Base-by-base conservation (phyloP, 441 rosid species). In the Biscutella laevigata region DNA sequence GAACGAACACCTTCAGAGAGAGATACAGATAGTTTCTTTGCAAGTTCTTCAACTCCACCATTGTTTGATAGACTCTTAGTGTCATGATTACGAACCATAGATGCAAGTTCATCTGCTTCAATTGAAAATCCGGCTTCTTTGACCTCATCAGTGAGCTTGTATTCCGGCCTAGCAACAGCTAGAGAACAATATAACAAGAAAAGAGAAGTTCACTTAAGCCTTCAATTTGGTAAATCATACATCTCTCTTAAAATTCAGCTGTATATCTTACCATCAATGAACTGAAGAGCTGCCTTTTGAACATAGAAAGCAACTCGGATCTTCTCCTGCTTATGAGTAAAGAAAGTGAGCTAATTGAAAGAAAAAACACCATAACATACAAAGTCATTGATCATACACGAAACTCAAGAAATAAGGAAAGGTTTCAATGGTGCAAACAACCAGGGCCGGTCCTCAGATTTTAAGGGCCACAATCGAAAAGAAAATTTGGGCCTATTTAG, bases 241-340 rank as follows among this genome's bases (percentile, higher is more conserved):
- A 20, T 30, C 30, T 20, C 15, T 41, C 39, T 9, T 20, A 34
- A 4, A 62, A 45, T 21, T 51, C 32, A 64, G 58, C 22, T 40
- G 46, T 24, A 57, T 36, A 57, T 19, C 71, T 66, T 83, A 88
- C 96, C 96, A 57, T 77, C 86, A 68, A 83, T 71, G 66, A 85
- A 88, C 27, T 81, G 86, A 56, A 79, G 62, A 60, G 96, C 96
- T 19, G 96, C 96, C 70, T 80, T 85, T 62, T 78, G 82, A 49
- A 85, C 95, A 66, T 70, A 78, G 61, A 83, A 77, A 37, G 89
- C 95, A 42, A 83, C 83, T 42, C 95, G 80, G 59, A 88, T 74
- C 67, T 72, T 83, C 65, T 88, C 96, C 96, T 88, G 86, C 24
- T 70, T 30, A 45, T 41, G 32, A 66, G 17, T 35, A 71, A 69